phyloP scores from a whole-genome alignment of 768 basidiomycete genomes.

The Suillus ampliporus region DNA sequence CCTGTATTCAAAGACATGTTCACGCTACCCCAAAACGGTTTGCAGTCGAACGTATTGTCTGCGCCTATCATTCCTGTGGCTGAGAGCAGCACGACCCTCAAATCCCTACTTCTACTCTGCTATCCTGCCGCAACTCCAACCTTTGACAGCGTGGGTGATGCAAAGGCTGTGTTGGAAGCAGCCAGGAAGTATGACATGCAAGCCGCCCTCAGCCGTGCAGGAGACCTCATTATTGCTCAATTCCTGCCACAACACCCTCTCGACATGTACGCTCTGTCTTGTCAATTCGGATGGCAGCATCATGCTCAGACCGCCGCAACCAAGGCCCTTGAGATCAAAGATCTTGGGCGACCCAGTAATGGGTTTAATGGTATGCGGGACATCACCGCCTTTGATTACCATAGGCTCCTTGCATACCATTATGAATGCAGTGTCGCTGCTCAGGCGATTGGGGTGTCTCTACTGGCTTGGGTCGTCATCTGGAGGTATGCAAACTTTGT shows the following conservation, averaged over 20 bases:
- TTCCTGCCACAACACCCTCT: constrained; percentile 24
- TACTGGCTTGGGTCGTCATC: neutral
- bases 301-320: constrained; percentile 29
- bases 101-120: constrained; percentile 44
- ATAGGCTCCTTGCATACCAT: constrained; percentile 50
- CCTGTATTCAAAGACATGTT: constrained; percentile 56
- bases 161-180: constrained; percentile 21
- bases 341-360: constrained; percentile 6
- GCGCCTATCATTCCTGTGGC: constrained; percentile 15
- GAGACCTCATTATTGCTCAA: constrained; percentile 15
- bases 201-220: constrained; percentile 21
- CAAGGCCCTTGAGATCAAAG: constrained; percentile 21
- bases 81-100: constrained; percentile 25
- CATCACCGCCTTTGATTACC: constrained; percentile 47
- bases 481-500: neutral
- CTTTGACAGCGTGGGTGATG: constrained; percentile 15
- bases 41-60: neutral
- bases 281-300: constrained; percentile 23
- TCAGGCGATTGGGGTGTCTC: neutral
- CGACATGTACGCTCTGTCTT: constrained; percentile 34
- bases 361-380: constrained; percentile 46
- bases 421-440: constrained; percentile 38
- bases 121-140: constrained; percentile 34
- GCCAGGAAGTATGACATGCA: constrained; percentile 35
- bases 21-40: constrained; percentile 42